phyloP scores from a whole-genome alignment of 2,329 filamentous ascomycete genomes.

The Alternaria consortialis region DNA sequence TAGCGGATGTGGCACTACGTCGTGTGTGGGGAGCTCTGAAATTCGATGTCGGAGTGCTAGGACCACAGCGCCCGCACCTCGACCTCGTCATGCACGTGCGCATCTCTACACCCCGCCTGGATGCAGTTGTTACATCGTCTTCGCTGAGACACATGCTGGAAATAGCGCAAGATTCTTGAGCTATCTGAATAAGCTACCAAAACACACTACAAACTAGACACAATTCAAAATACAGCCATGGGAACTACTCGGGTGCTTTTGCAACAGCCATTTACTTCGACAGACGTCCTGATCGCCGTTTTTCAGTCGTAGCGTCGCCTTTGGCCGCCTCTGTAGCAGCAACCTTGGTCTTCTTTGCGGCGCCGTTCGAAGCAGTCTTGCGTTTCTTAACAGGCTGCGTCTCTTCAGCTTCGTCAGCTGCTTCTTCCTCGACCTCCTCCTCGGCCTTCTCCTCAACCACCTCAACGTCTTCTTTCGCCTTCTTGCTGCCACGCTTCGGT shows the following conservation, averaged over 20 bases:
- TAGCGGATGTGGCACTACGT: constrained; percentile 27
- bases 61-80: constrained; percentile 27
- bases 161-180: not conserved
- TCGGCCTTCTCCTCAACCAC: constrained; percentile 23
- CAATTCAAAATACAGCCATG: not conserved
- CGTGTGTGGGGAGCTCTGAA: constrained; percentile 46
- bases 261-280: constrained; percentile 14
- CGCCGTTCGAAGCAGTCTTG: constrained; percentile 26
- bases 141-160: not conserved
- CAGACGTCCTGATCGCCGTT: constrained; percentile 37
- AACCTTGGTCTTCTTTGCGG: constrained; percentile 25
- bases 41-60: constrained; percentile 38
- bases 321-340: constrained; percentile 17
- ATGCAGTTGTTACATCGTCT: not conserved
- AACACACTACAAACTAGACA: not conserved
- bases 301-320: constrained; percentile 23
- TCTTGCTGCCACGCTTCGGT: constrained; percentile 13
- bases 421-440: constrained; percentile 32
- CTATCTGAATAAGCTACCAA: not conserved
- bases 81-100: constrained; percentile 30
- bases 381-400: constrained; percentile 36
- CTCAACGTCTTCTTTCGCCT: constrained; percentile 26
- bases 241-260: not conserved
- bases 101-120: constrained; percentile 4
- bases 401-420: constrained; percentile 38